Evolutionary conservation across 768 basidiomycete genomes (phyloP), one percentile per base, ranked within the genome.

Genomic region (Boletus subparvulus): DNA sequence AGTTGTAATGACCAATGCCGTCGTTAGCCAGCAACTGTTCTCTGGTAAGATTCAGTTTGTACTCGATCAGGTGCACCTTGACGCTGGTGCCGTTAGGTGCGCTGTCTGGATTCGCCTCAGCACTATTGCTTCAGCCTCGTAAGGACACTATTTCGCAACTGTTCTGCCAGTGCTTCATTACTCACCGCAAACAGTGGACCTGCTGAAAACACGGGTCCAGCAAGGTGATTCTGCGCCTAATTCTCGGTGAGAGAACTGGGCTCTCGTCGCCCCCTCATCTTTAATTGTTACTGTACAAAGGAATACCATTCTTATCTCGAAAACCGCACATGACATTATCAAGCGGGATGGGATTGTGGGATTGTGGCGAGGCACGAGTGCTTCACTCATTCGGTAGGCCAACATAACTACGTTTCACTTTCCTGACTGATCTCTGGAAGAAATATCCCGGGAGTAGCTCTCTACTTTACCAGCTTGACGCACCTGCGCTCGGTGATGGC

Each of bases 171-270:
- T 21, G 21, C 41, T 26, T 46, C 33, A 40, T 21, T 30, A 48
- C 56, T 47, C 7, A 54, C 14, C 19, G 5, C 17, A 36, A 17
- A 17, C 43, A 92, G 90, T 96, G 61, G 94, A 97, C 74, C 77
- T 96, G 24, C 73, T 97, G 62, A 97, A 97, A 74, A 96, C 94
- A n/a, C 82, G 94, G 46, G 67, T 94, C 62, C 94, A 95, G 69
- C 92, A 94, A 72, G 84, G 85, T 51, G 87, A 90, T 70, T 80
- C 80, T 7, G 65, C 59, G 32, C 41, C 74, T 39, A 67, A 61
- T 37, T 65, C 70, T 64, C 69, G 73, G 82, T 80, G 63, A 58
- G 75, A 65, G 39, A 16, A 45, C 40, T 40, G n/a, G 26, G 39
- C 24, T 16, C 7, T 42, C 8, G 48, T 39, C 17, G 42, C 43